These are phyloP conservation scores for Urochloa ruziziensis DNA, from an alignment of 176 grass and related monocot genomes.

Conservation along the genomic window DNA sequence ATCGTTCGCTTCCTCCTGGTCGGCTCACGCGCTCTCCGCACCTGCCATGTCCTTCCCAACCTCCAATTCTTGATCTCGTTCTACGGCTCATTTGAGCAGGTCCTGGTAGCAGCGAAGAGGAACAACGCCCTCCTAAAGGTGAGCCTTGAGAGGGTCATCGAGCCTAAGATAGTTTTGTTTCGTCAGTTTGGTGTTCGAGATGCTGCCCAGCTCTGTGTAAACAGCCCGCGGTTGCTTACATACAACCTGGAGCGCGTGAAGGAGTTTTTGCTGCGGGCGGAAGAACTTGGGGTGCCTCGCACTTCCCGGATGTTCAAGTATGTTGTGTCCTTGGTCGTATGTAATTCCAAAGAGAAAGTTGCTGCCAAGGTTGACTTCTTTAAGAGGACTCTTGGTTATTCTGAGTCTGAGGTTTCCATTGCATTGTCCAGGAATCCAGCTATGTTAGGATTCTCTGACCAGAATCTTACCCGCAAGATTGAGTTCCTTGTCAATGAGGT, in stretches of 20 bases:
- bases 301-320: constrained; percentile 13
- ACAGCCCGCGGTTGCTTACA: neutral
- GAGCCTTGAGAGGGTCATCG: constrained; percentile 14
- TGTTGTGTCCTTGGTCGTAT: neutral
- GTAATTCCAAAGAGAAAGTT: neutral
- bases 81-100: neutral
- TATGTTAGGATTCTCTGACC: no score
- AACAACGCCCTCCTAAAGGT: neutral
- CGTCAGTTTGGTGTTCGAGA: constrained; percentile 30
- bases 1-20: constrained; percentile 17
- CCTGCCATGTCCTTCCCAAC: neutral
- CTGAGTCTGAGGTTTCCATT: no score
- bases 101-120: neutral
- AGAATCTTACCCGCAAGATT: no score
- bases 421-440: no score
- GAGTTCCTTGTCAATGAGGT: no score
- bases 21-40: neutral
- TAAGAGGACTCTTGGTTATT: no score
- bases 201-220: constrained; percentile 14
- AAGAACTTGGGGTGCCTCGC: constrained; percentile 22
- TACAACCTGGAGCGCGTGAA: neutral
- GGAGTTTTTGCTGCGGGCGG: neutral
- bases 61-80: constrained; percentile 30
- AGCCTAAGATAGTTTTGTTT: constrained; percentile 35
- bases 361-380: no score